These are phyloP conservation scores for Basidiobolus meristosporus DNA, from an alignment of 371 early-diverging fungal species.

Conservation along the genomic window DNA sequence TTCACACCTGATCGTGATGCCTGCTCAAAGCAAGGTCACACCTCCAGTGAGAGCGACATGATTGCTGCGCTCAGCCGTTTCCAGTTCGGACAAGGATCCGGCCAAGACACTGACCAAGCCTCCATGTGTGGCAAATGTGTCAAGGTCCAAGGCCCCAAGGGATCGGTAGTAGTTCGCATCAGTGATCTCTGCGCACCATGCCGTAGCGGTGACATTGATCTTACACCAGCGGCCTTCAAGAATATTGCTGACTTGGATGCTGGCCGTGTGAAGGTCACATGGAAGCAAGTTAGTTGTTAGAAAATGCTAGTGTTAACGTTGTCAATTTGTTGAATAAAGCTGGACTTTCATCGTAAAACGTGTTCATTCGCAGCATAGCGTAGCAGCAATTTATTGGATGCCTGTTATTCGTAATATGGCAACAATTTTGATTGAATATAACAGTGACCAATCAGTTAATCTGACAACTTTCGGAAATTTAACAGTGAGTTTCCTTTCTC, in stretches of 20 bases:
- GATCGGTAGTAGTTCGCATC: conserved; percentile 17
- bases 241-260: conserved; percentile 10
- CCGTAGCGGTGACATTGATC: conserved; percentile 15
- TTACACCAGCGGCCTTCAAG: conserved; percentile 22
- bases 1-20: neutral
- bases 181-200: conserved; percentile 28
- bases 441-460: no score
- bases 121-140: conserved; percentile 20
- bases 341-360: no score
- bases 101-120: conserved; percentile 12
- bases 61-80: conserved; percentile 1
- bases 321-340: no score
- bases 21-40: neutral
- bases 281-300: conserved; percentile 15
- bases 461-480: no score
- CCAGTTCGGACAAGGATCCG: neutral
- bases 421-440: no score
- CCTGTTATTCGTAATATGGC: no score
- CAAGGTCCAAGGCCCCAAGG: conserved; percentile 9
- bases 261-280: conserved; percentile 17
- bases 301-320: no score
- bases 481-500: no score
- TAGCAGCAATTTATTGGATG: no score
- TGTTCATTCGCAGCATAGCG: no score
- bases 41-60: neutral